Percentiles rank a stretch among this genome's conserved stretches.
phyloP scores from a whole-genome alignment of 371 early-diverging fungal species.

The Syncephalastrum monosporum region DNA sequence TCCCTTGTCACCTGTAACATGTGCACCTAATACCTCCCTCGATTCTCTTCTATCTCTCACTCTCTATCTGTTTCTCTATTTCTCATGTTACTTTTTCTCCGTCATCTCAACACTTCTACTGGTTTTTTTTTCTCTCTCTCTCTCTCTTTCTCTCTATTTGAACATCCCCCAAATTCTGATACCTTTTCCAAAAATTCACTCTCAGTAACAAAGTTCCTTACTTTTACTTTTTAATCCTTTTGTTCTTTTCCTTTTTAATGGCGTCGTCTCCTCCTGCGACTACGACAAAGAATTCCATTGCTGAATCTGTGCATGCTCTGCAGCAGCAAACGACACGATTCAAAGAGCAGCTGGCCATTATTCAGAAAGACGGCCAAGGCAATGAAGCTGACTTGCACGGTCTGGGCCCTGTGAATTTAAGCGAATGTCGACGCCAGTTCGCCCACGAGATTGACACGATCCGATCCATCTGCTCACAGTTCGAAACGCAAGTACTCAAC shows the following conservation, averaged over 20 bases:
- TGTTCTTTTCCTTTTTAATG: neutral
- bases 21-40: conserved; percentile 12
- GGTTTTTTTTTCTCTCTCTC: no score
- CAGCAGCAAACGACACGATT: no score
- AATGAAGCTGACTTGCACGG: conserved; percentile 43
- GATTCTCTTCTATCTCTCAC: neutral
- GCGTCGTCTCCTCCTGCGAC: conserved; percentile 8
- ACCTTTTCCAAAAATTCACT: no score
- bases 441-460: conserved; percentile 49
- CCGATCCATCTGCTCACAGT: conserved; percentile 56
- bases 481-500: conserved; percentile 58
- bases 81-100: no score
- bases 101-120: neutral
- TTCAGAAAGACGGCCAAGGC: no score
- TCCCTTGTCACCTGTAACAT: conserved; percentile 17
- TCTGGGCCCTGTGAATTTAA: conserved; percentile 54
- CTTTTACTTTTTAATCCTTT: neutral
- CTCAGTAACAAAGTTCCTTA: neutral
- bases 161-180: no score
- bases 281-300: no score
- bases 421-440: conserved; percentile 48
- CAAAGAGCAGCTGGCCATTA: no score
- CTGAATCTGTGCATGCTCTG: no score
- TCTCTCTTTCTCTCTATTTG: no score
- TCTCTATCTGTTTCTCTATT: neutral